Conservation (phyloP, 1,139 yeast species). For the Ogataea hybrid region DNA sequence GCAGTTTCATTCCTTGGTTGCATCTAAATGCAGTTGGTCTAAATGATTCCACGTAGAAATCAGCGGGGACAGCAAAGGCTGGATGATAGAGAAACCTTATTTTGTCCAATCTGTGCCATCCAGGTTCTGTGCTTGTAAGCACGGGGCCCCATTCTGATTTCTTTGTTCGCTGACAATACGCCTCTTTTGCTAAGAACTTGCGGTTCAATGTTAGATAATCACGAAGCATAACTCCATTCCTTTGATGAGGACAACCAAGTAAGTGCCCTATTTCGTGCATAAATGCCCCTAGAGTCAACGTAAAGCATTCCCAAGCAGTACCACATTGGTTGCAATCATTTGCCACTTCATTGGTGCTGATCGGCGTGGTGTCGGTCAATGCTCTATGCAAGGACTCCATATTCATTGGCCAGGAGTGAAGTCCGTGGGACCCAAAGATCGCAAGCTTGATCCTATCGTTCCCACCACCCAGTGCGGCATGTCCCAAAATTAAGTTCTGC, state of each 20-base stretch:
- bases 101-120: slow-evolving; percentile 83
- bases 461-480: slow-evolving; percentile 96
- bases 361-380: slow-evolving; percentile 67
- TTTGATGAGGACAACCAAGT: slow-evolving; percentile 91
- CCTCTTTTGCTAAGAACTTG: slow-evolving; percentile 75
- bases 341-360: slow-evolving; percentile 71
- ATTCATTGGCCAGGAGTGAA: slow-evolving; percentile 84
- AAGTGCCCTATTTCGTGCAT: slow-evolving; percentile 94
- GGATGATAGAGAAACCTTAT: slow-evolving; percentile 79
- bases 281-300: slow-evolving; percentile 88
- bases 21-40: slow-evolving; percentile 21
- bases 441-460: slow-evolving; percentile 68
- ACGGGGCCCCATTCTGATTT: slow-evolving; percentile 48
- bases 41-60: slow-evolving; percentile 36
- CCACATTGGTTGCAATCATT: slow-evolving; percentile 86
- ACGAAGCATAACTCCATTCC: slow-evolving; percentile 83
- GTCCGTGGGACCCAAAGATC: slow-evolving; percentile 90
- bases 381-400: slow-evolving; percentile 67
- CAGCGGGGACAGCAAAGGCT: slow-evolving; percentile 70
- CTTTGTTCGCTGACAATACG: slow-evolving; percentile 52
- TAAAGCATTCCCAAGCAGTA: slow-evolving; percentile 86
- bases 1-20: slow-evolving; percentile 30
- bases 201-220: slow-evolving; percentile 82
- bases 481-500: slow-evolving; percentile 65
- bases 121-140: slow-evolving; percentile 65